Evolutionary conservation across 208 protist genomes (phyloP).

Genomic region (Trypanosoma grayi): DNA sequence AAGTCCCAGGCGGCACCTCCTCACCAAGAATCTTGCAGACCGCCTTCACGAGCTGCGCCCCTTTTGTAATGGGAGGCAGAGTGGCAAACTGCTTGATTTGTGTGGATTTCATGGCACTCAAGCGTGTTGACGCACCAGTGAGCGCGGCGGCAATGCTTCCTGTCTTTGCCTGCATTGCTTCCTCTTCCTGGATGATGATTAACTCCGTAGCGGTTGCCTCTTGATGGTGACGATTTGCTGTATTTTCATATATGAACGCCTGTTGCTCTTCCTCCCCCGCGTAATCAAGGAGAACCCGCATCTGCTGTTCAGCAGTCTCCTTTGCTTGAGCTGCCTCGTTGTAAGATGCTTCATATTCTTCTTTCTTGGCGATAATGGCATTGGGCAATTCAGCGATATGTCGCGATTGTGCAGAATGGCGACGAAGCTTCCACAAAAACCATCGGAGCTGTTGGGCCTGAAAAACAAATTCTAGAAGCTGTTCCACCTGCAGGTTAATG

Average conservation of each 20-base stretch:
- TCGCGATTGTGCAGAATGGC: slow-evolving; percentile 6
- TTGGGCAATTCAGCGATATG: slow-evolving; percentile 12
- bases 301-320: not conserved
- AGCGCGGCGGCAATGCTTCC: slow-evolving; percentile 29
- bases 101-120: slow-evolving; percentile 36
- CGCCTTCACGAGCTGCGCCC: slow-evolving; percentile 40
- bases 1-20: slow-evolving; percentile 39
- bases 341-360: slow-evolving; percentile 11
- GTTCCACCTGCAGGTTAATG: slow-evolving; percentile 25
- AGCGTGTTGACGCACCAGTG: slow-evolving; percentile 21
- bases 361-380: slow-evolving; percentile 11
- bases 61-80: slow-evolving; percentile 40
- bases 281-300: not conserved
- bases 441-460: slow-evolving; percentile 23
- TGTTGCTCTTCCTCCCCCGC: not conserved
- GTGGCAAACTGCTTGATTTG: slow-evolving; percentile 39
- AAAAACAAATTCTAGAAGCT: slow-evolving; percentile 41
- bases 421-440: slow-evolving; percentile 16
- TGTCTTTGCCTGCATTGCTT: slow-evolving; percentile 23
- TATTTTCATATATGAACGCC: not conserved
- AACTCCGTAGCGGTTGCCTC: not conserved
- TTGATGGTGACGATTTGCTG: not conserved
- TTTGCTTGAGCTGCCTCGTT: not conserved
- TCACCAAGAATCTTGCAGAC: slow-evolving; percentile 62
- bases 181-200: slow-evolving; percentile 18